Evolutionary conservation across 2,329 filamentous ascomycete genomes (phyloP).

Genomic region (Xylaria sp.): DNA sequence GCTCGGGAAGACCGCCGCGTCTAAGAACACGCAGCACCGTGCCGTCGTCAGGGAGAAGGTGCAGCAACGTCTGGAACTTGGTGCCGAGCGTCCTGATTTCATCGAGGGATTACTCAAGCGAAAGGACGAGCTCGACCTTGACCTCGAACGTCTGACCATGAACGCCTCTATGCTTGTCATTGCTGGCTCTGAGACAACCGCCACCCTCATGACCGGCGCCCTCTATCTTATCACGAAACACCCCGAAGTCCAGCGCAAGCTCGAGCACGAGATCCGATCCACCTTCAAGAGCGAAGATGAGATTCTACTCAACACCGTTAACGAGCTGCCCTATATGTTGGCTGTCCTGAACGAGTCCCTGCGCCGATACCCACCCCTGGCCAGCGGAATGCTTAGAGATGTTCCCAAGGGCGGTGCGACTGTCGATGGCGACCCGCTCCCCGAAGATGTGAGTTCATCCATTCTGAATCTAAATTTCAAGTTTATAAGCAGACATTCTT

Average conservation of each 20-base stretch:
- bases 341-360: conserved; percentile 57
- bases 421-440: conserved; percentile 44
- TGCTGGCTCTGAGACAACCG: conserved; percentile 63
- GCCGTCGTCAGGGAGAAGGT: conserved; percentile 44
- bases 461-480: not conserved
- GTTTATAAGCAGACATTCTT: not conserved
- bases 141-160: conserved; percentile 38
- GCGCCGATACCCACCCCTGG: conserved; percentile 55
- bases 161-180: conserved; percentile 53
- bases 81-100: conserved; percentile 49
- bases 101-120: conserved; percentile 49
- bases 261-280: conserved; percentile 55
- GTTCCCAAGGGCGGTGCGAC: conserved; percentile 45
- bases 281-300: conserved; percentile 53
- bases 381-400: conserved; percentile 42
- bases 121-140: conserved; percentile 45
- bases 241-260: conserved; percentile 48
- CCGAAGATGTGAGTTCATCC: conserved; percentile 43
- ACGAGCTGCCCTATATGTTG: conserved; percentile 53
- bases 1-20: conserved; percentile 35
- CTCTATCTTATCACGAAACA: conserved; percentile 55
- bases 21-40: conserved; percentile 41
- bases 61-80: conserved; percentile 46
- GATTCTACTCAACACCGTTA: conserved; percentile 52
- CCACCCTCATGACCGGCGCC: conserved; percentile 56